Percentiles rank a stretch among this genome's conserved stretches.
These are phyloP conservation scores for Podospora pseudoanserina DNA, from an alignment of 495 filamentous ascomycete genomes.

Conservation along the genomic window DNA sequence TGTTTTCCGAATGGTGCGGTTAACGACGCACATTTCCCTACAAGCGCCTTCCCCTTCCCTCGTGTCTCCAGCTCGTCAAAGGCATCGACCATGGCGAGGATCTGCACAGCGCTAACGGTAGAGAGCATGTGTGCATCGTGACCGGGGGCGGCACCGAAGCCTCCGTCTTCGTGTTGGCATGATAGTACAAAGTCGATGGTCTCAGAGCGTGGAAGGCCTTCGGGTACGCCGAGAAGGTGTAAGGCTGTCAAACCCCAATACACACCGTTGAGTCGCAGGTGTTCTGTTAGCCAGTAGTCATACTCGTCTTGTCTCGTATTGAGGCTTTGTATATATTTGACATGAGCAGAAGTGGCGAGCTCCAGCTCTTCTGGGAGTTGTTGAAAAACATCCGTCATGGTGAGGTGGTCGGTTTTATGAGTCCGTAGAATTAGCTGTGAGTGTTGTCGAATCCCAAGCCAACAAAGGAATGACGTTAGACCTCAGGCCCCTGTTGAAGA, in stretches of 20 bases:
- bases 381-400: slow-evolving; percentile 6
- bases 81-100: slow-evolving; percentile 79
- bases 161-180: slow-evolving; percentile 81
- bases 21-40: slow-evolving; percentile 63
- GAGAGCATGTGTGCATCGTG: slow-evolving; percentile 96
- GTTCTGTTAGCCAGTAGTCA: slow-evolving; percentile 96
- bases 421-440: not conserved
- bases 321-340: slow-evolving; percentile 88
- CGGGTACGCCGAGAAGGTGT: slow-evolving; percentile 74
- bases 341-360: slow-evolving; percentile 71
- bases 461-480: not conserved
- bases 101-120: slow-evolving; percentile 89
- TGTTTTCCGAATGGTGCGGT: not conserved
- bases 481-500: not conserved
- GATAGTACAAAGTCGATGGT: slow-evolving; percentile 89
- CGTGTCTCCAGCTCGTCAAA: slow-evolving; percentile 73
- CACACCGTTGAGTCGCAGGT: slow-evolving; percentile 87
- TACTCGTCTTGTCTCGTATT: slow-evolving; percentile 89
- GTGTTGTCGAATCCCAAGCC: not conserved
- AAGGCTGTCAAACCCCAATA: slow-evolving; percentile 95
- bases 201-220: slow-evolving; percentile 74
- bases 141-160: slow-evolving; percentile 88
- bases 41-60: slow-evolving; percentile 64
- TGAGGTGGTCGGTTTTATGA: not conserved
- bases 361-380: slow-evolving; percentile 57